Evolutionary conservation across 2,329 filamentous ascomycete genomes (phyloP).

Genomic region (Exutisphaerella laricina): DNA sequence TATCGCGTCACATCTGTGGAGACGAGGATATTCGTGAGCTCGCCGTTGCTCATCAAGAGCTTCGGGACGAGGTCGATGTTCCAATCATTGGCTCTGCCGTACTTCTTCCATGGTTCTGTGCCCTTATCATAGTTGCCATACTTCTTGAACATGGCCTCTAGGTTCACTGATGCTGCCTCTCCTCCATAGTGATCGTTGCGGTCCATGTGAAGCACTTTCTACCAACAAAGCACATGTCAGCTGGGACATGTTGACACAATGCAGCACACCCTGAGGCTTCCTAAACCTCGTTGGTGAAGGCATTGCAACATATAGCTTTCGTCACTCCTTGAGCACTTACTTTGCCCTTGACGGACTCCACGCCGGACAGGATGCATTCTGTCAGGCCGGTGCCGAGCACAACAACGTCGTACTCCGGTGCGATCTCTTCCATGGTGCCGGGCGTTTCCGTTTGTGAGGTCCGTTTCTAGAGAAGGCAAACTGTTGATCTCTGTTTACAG

Average conservation of each 20-base stretch:
- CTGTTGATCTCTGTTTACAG: no score
- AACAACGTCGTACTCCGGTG: conserved; percentile 96
- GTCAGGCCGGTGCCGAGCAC: conserved; percentile 97
- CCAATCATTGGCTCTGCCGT: conserved; percentile 95
- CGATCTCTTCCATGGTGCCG: conserved; percentile 87
- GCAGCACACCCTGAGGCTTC: no score
- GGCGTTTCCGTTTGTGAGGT: no score
- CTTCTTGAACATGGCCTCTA: conserved; percentile 95
- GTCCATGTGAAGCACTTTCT: conserved; percentile 97
- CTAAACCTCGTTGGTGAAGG: no score
- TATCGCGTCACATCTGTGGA: conserved; percentile 69
- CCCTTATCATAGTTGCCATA: conserved; percentile 75
- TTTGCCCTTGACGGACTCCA: conserved; percentile 97
- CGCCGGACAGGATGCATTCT: conserved; percentile 97
- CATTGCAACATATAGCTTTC: no score
- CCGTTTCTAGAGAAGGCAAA: no score
- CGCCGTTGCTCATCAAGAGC: conserved; percentile 96
- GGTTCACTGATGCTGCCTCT: conserved; percentile 93
- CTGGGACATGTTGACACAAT: no score
- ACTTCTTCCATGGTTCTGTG: conserved; percentile 96
- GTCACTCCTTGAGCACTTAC: no score
- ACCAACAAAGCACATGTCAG: no score
- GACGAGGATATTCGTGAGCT: conserved; percentile 96
- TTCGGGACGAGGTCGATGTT: conserved; percentile 99
- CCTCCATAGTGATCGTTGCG: conserved; percentile 98